Evolutionary conservation across 257 asterid genomes (phyloP), one percentile per base, ranked within the genome.

Genomic region (Paraleonurus japonicus): DNA sequence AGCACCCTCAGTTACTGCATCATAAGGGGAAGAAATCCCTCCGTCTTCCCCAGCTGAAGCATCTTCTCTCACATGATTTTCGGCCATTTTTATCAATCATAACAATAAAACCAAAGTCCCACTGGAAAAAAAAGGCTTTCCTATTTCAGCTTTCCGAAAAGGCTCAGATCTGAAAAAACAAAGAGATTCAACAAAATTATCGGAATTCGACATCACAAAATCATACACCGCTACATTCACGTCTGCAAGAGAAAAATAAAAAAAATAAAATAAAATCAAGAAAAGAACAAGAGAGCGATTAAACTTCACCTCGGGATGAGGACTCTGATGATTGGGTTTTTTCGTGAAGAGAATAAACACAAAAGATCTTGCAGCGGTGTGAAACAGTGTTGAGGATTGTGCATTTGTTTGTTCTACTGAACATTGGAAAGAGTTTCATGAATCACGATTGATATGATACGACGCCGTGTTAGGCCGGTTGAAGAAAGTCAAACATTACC

Each of bases 1-100:
- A 41, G 59, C 76, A 62, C 61, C 55, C 73, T 73, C 85, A 80
- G 79, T 82, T 54, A 68, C 53, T 30, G 76, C 75, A 37, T 37
- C 79, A 71, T 75, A 33, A n/a, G n/a, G n/a, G n/a, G 74, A 74
- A 68, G 75, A 55, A 51, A 60, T 39, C 27, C 65, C 79, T 35
- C 63, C 87, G 75, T 70, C 84, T 76, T 76, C 87, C 76, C 48
- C 84, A 82, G 90, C 86, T 69, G 82, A 48, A 75, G 84, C 77
- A 57, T 75, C 83, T 65, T 83, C 84, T 61, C 62, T 54, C 23
- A 69, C 83, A 37, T 77, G 70, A 70, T 74, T 79, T 73, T 85
- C 87, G n/a, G 84, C 79, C 97, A 90, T 90, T 75, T 83, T 78
- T 37, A 77, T 75, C 84, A 78, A 81, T 79, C 87, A 81, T 55